Evolutionary conservation across 352 stramenopile genomes (phyloP).

Genomic region (Phytopythium litorale): DNA sequence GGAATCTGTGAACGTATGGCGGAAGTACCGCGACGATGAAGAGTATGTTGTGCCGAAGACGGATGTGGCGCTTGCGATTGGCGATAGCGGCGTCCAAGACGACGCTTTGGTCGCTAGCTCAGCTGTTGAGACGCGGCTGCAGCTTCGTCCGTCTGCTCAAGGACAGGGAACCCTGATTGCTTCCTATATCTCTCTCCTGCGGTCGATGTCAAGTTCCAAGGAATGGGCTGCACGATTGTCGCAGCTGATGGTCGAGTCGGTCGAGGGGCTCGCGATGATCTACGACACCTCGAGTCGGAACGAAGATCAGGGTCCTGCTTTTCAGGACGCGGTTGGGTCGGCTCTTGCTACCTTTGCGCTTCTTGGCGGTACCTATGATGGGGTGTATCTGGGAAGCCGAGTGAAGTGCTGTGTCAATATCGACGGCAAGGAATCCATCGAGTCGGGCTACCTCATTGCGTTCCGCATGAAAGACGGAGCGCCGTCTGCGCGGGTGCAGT

Average conservation of each 20-base stretch:
- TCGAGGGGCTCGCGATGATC: slow-evolving; percentile 4
- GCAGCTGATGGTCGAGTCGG: slow-evolving; percentile 19
- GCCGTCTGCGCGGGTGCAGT: slow-evolving; percentile 53
- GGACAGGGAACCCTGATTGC: slow-evolving; percentile 34
- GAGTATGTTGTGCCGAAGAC: background rate
- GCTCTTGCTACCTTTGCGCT: slow-evolving; percentile 43
- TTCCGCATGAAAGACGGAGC: slow-evolving; percentile 34
- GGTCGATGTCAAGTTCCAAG: slow-evolving; percentile 16
- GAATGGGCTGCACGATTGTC: slow-evolving; percentile 31
- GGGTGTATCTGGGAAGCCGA: slow-evolving; percentile 45
- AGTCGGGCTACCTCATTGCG: slow-evolving; percentile 61
- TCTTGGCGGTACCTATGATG: slow-evolving; percentile 51
- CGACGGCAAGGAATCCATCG: slow-evolving; percentile 67
- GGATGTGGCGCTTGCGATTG: background rate
- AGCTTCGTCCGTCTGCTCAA: slow-evolving; percentile 43
- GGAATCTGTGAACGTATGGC: slow-evolving; percentile 41
- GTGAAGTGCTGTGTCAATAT: slow-evolving; percentile 73
- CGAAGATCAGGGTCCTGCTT: background rate
- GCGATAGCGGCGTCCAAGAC: background rate
- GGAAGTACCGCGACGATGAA: slow-evolving; percentile 19
- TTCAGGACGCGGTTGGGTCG: slow-evolving; percentile 10
- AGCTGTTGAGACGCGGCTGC: slow-evolving; percentile 14
- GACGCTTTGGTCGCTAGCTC: background rate
- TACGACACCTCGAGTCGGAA: background rate
- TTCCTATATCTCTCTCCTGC: slow-evolving; percentile 51